Base-by-base conservation (phyloP, 75 land plant genomes). In the Pinus albicaulis region DNA sequence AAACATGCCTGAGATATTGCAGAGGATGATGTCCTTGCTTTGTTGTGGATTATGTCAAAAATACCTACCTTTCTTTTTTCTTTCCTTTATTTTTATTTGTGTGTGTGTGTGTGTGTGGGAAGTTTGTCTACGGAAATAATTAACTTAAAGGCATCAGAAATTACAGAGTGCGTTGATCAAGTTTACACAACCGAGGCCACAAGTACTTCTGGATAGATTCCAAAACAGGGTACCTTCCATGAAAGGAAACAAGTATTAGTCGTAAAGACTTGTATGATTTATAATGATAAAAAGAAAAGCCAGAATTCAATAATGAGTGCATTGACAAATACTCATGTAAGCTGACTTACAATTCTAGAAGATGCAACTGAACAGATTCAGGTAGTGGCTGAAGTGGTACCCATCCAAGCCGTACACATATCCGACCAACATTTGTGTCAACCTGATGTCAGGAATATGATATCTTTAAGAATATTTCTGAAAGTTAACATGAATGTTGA, bases 381-480 rank as follows among this genome's bases (percentile, higher is more conserved):
- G 98, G 98, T 48, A 92, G 71, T 34, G 98, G 98, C 72, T 93
- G 89, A 19, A 98, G 82, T 2, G 99, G 99, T 23, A 98, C 99
- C 99, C 99, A 98, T 59, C 99, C 99, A 19, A 98, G 87, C 72
- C 99, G 76, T 60, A 98, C 98, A 63, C 93, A 90, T 73, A 98
- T 93, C 3, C 99, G 87, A 55, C 99, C 99, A 75, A 98, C 99
- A 85, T 98, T 98, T 41, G 94, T 91, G 74, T 98, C 99, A 79
- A 98, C 99, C 99, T 97, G 61, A 79, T 24, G 14, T n/a, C 44
- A 66, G 17, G 41, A 10, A 34, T 19, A 34, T 7, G 2, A 48
- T 10, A 8, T 66, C 6, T 36, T 36, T 17, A 38, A 1, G 41
- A 66, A 20, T 41, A 52, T 10, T 68, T 41, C 22, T 68, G n/a